Base-by-base conservation (phyloP, 2,329 filamentous ascomycete genomes). In the Leptographium galeiforme region DNA sequence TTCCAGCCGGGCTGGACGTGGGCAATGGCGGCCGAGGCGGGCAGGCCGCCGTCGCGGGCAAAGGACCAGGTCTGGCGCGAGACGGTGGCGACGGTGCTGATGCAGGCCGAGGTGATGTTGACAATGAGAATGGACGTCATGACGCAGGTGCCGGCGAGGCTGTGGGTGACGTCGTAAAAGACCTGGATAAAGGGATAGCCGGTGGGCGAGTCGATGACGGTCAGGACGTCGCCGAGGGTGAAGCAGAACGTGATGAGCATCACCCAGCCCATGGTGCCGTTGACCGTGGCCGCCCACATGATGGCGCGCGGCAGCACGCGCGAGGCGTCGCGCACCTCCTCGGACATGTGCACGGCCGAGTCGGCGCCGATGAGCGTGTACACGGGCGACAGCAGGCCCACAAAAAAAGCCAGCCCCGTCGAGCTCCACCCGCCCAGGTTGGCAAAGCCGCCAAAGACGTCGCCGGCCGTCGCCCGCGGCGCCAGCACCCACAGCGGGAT, bases 171-270 rank as follows among this genome's bases (percentile, higher is more conserved):
- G 39, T 77, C 70, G 56, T 69, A 69, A 55, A 81, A 81, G 25
- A 81, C 71, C 50, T 79, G 70, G 60, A 84, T 81, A 57, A 81
- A 80, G 0, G 81, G 78, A 48, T 76, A 78, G 1, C 71, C 71
- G 0, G 76, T 77, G 0, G 68, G 67, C 0, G 70, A 71, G 18
- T 56, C 48, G 52, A 62, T 43, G 16, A 59, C 51, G 36, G 44
- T 53, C 3, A 55, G 36, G 6, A 59, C 36, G 18, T 69, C 60
- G 54, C 67, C 63, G 25, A 70, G 50, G 4, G 63, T 64, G 54
- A 70, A 71, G 45, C 63, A 60, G 43, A 70, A 61, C 0, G 68
- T 68, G 51, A 72, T 61, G 16, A 66, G 56, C 64, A 70, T 69
- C 43, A 65, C 51, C 52, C 67, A 68, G 33, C 64, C 67, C 44